Base-by-base conservation (phyloP, 768 basidiomycete species). In the Agrocybe praecox region DNA sequence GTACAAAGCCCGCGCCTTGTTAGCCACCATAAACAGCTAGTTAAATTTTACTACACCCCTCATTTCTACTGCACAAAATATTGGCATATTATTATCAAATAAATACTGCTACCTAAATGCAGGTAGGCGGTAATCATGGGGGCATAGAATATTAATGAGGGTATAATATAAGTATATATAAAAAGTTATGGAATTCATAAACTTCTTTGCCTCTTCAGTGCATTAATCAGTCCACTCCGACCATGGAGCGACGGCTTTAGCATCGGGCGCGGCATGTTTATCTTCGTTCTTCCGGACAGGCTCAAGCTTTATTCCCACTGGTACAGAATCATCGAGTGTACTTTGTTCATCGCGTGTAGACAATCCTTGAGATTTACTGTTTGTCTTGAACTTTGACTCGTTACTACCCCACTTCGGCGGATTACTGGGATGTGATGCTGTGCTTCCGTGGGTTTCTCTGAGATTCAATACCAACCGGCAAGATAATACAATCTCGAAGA, bases 401-500 rank as follows among this genome's bases (percentile, higher is more conserved):
- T 33, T 33, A 15, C 19, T 33, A 26, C 24, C 33, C 48, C 48
- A 49, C 24, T 49, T 49, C 18, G 32, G 48, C 4, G 36, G 12
- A 40, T 40, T 40, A n/a, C 36, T 40, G 36, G 36, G 36, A 12
- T 32, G 26, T 2, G 26, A 49, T 15, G 8, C 19, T 1, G 48
- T 40, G 12, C 36, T n/a, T 40, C 36, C 36, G 4, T 40, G 36
- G 14, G 36, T 40, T 3, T 12, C 36, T 55, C 53, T 55, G 46
- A 55, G 53, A 29, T 55, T 55, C 32, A 55, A 46, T n/a, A 55
- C 23, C 5, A 55, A 46, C n/a, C 53, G 44, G 11, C 56, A 57
- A 15, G 56, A 57, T 21, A 57, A 46, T 6, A 57, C 42, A 10
- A 57, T 46, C 21, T 55, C 40, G 23, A 55, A 49, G 1, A 55